Evolutionary conservation across 768 basidiomycete genomes (phyloP).

Genomic region (Pulveroboletus sp.): DNA sequence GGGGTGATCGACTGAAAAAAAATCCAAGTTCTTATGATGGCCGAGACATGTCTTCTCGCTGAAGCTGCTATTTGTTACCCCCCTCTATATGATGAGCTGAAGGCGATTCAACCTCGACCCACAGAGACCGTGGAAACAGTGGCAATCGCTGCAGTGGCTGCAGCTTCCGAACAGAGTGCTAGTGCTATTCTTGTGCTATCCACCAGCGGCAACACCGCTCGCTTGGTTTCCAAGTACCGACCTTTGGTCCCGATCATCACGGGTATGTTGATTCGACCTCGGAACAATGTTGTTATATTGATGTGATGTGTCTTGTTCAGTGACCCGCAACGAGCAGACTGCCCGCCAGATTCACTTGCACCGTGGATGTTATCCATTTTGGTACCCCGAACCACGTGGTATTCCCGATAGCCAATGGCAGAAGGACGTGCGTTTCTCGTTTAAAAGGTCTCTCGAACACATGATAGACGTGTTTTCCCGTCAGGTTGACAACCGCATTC

Average conservation of each 20-base stretch:
- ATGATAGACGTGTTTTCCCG: slow-evolving; percentile 9
- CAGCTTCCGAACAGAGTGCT: slow-evolving; percentile 91
- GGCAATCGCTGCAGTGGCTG: slow-evolving; percentile 92
- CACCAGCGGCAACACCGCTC: slow-evolving; percentile 94
- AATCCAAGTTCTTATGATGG: slow-evolving; percentile 91
- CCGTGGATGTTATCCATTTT: slow-evolving; percentile 95
- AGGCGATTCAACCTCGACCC: slow-evolving; percentile 72
- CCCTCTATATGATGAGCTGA: slow-evolving; percentile 87
- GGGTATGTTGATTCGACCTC: slow-evolving; percentile 43
- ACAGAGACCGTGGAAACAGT: slow-evolving; percentile 95
- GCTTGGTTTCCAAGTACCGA: slow-evolving; percentile 94
- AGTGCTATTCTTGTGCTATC: slow-evolving; percentile 94
- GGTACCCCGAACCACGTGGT: slow-evolving; percentile 93
- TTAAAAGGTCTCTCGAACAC: not conserved
- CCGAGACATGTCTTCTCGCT: slow-evolving; percentile 95
- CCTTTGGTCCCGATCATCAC: slow-evolving; percentile 93
- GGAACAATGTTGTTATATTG: not conserved
- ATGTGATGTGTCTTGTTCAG: slow-evolving; percentile 35
- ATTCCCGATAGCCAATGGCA: slow-evolving; percentile 91
- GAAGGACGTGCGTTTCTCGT: slow-evolving; percentile 66
- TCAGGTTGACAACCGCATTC: slow-evolving; percentile 84
- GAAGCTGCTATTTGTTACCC: slow-evolving; percentile 95
- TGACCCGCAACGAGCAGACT: slow-evolving; percentile 94
- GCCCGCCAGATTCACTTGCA: slow-evolving; percentile 95
- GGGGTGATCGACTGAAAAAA: slow-evolving; percentile 5